Base-by-base conservation (phyloP, 2,329 filamentous ascomycete species). In the Apiospora sp. region DNA sequence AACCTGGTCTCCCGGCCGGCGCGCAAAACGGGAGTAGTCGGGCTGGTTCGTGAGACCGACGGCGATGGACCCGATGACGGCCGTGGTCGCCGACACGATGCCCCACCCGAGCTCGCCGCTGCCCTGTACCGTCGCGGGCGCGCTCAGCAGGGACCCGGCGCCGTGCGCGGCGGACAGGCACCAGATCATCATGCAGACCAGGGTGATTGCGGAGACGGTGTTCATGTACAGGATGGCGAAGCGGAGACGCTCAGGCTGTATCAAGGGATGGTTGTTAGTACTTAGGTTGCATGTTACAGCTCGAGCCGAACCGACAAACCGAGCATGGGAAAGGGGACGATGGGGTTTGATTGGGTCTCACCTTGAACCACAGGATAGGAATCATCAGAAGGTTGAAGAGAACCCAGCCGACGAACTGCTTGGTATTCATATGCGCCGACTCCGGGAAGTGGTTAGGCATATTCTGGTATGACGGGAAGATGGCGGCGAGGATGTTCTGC, bases 11-110 rank as follows among this genome's bases (percentile, higher is more conserved):
- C 84, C 87, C 0, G 94, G 94, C 79, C 92, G 94, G 30, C 85
- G 84, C 2, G 94, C 93, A 78, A 98, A 98, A 81, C 95, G 92
- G 27, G 93, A 87, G 81, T 97, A 97, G 79, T 97, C 94, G 0
- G 93, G 93, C 76, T 94, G 92, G 81, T 97, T 92, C 73, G 92
- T 88, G 76, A 98, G 96, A 37, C 98, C 87, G 0, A 95, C 94
- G 0, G 94, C 93, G 79, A 98, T 98, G 84, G 98, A 98, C 77
- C 94, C 93, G 75, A 98, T 83, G 6, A 82, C 80, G 0, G 82
- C 82, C 14, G 82, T 84, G 6, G 48, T 41, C 43, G 71, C 94
- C 74, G 92, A 92, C 73, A 98, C 88, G 72, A 98, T 91, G 34
- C 91, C 89, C 95, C 95, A 98, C 1, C 86, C 94, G 3, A 98